Base-by-base conservation (phyloP, 306 rosid species). In the Delonix regia region DNA sequence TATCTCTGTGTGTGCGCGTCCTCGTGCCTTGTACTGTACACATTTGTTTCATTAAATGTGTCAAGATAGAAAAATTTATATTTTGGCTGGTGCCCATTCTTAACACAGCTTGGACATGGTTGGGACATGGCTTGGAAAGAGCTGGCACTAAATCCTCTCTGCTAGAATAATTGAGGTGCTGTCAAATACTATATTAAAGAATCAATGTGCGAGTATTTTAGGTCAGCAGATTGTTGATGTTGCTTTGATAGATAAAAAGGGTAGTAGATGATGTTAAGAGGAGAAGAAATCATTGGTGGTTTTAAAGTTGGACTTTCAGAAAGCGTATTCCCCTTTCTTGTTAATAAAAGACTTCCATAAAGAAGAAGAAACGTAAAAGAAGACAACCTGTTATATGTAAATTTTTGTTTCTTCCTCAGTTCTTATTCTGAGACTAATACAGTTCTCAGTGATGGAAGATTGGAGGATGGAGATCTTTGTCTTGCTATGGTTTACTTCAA, bases 401-500 rank as follows among this genome's bases (percentile, higher is more conserved):
- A n/a, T 6, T 63, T 34, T 8, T 8, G 25, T 63, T 39, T 16
- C 7, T 34, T 4, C n/a, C 10, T 16, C 18, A 7, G 45, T 63
- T 10, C 69, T 34, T 34, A 63, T 61, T 61, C 22, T 28, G 24
- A 16, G 21, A 63, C 1, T 28, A 61, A 2, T 30, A 28, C 0
- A 30, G 11, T 22, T 25, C 69, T 57, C 52, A 52, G 48, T 52
- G 59, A 55, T 45, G 56, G 44, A 57, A n/a, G n/a, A n/a, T n/a
- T n/a, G n/a, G n/a, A n/a, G n/a, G n/a, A n/a, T n/a, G n/a, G n/a
- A n/a, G n/a, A n/a, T n/a, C n/a, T n/a, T n/a, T n/a, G n/a, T n/a
- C n/a, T n/a, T n/a, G n/a, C n/a, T n/a, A 68, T 49, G 57, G 60
- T 73, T 61, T 65, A 57, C 69, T 80, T 25, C 12, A 16, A 15